Conservation (phyloP, 192 early-diverging fungal genomes). For the Coemansia sp. region DNA sequence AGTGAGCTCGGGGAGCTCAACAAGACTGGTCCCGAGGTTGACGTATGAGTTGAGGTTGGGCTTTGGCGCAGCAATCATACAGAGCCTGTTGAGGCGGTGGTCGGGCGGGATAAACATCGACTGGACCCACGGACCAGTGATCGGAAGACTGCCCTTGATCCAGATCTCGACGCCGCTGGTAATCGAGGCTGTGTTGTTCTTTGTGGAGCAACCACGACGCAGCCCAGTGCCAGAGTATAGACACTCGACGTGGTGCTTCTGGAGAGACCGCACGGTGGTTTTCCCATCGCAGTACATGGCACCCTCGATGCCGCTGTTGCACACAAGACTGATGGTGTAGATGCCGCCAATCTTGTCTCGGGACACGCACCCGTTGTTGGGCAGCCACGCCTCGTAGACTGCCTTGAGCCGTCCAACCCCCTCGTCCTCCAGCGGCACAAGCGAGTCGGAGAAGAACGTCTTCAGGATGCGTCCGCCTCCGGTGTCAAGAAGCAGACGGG, state of each 20-base stretch:
- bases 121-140: conserved; percentile 49
- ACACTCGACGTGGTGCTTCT: conserved; percentile 41
- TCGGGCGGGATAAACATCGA: conserved; percentile 41
- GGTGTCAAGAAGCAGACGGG: conserved; percentile 28
- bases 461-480: conserved; percentile 31
- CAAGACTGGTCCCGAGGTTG: conserved; percentile 17
- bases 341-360: conserved; percentile 44
- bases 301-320: conserved; percentile 14
- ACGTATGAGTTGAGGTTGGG: conserved; percentile 15
- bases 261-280: not conserved
- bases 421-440: conserved; percentile 40
- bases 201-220: conserved; percentile 15
- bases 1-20: conserved; percentile 23
- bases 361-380: conserved; percentile 22
- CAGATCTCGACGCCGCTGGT: conserved; percentile 43
- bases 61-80: conserved; percentile 40
- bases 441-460: conserved; percentile 35
- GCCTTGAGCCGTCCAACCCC: conserved; percentile 46
- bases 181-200: not conserved
- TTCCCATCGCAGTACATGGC: conserved; percentile 18
- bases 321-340: conserved; percentile 29
- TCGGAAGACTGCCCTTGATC: conserved; percentile 51
- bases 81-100: conserved; percentile 42
- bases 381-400: conserved; percentile 45
- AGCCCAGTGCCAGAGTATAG: conserved; percentile 41